These are phyloP conservation scores for Podospora anserina DNA, from an alignment of 495 filamentous ascomycete species.

Conservation along the genomic window DNA sequence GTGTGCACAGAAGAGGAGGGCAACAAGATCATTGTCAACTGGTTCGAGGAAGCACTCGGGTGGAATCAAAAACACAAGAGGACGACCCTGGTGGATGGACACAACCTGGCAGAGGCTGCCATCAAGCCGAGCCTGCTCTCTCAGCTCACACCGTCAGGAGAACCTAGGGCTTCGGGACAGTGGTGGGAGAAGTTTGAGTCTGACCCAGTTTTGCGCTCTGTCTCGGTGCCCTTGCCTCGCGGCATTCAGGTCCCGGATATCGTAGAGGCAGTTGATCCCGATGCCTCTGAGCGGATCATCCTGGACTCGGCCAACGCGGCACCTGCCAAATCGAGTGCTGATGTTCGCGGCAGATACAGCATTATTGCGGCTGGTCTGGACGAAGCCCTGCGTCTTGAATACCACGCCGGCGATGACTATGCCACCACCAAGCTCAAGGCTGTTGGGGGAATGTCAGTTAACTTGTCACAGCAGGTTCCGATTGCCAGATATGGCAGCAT, in stretches of 20 bases:
- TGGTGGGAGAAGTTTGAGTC: conserved; percentile 34
- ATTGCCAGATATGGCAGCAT: conserved; percentile 42
- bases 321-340: conserved; percentile 30
- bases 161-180: not conserved
- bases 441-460: conserved; percentile 8
- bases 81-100: conserved; percentile 23
- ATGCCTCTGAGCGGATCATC: conserved; percentile 45
- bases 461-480: conserved; percentile 28
- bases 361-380: conserved; percentile 63
- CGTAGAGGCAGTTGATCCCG: conserved; percentile 45
- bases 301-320: conserved; percentile 54
- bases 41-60: conserved; percentile 60
- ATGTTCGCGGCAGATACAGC: conserved; percentile 60
- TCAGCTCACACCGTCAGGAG: conserved; percentile 10
- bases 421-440: conserved; percentile 28
- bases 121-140: conserved; percentile 30
- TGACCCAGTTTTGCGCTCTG: conserved; percentile 26
- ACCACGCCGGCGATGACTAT: conserved; percentile 45
- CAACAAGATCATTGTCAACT: conserved; percentile 64
- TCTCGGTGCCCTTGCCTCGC: conserved; percentile 33
- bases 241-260: conserved; percentile 45
- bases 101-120: conserved; percentile 24
- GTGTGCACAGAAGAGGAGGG: conserved; percentile 78
- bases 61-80: conserved; percentile 48
- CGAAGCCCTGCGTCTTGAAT: conserved; percentile 51